A percentile compares a stretch with the other conserved stretches of the same genome.
phyloP scores from a whole-genome alignment of 1,284 basidiomycete genomes.

The Jaminaea rosea region DNA sequence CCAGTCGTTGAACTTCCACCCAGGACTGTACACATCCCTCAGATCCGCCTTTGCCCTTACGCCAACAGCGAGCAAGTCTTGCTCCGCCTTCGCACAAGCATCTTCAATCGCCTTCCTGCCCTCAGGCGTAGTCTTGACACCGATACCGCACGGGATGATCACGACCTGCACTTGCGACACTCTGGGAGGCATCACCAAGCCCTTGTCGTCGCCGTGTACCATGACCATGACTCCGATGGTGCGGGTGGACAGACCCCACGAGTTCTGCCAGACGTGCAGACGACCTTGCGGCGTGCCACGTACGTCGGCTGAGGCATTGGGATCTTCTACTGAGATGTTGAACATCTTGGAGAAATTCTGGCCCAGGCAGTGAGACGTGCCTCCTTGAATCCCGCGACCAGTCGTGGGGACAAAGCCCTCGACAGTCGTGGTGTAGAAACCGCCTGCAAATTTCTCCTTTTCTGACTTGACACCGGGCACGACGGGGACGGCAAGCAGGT shows the following conservation, averaged over 20 bases:
- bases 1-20: constrained; percentile 99
- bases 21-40: constrained; percentile 90
- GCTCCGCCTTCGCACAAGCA: constrained; percentile 58
- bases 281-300: constrained; percentile 48
- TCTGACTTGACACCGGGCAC: constrained; percentile 94
- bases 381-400: constrained; percentile 93
- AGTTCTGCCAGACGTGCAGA: constrained; percentile 94
- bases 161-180: constrained; percentile 88
- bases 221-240: constrained; percentile 98
- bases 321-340: constrained; percentile 89
- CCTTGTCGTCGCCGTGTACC: constrained; percentile 97
- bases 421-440: constrained; percentile 92
- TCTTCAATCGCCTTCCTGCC: constrained; percentile 65
- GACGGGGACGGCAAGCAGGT: constrained; percentile 92
- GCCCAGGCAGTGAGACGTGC: constrained; percentile 93
- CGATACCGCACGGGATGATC: constrained; percentile 82
- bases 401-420: constrained; percentile 97
- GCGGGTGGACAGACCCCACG: constrained; percentile 94
- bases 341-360: constrained; percentile 99
- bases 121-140: constrained; percentile 51
- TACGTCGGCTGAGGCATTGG: constrained; percentile 37
- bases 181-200: constrained; percentile 85
- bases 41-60: constrained; percentile 82
- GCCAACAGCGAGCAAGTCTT: constrained; percentile 54
- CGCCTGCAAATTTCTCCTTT: constrained; percentile 98